Evolutionary conservation across 2,329 filamentous ascomycete genomes (phyloP).

Genomic region (Erysiphe pulchra): DNA sequence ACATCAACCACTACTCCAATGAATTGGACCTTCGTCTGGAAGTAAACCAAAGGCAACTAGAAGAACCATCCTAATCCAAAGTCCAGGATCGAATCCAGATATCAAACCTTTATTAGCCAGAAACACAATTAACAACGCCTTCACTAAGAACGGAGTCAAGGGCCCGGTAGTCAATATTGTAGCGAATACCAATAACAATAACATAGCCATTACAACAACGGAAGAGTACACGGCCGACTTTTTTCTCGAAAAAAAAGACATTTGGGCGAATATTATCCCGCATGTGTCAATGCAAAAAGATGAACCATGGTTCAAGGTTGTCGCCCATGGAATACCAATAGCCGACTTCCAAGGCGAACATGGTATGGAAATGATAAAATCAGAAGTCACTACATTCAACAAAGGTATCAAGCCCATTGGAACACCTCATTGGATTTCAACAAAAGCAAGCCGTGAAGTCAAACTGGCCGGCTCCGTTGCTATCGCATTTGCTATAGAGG

Average conservation of each 20-base stretch:
- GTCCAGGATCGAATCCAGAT: neutral
- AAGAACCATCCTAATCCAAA: neutral
- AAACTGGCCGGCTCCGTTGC: neutral
- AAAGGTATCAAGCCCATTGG: constrained; percentile 1
- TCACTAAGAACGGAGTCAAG: neutral
- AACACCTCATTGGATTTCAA: neutral
- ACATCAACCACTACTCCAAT: neutral
- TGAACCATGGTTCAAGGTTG: neutral
- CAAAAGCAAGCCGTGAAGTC: neutral
- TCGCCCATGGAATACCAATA: neutral
- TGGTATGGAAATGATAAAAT: neutral
- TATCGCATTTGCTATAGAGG: neutral
- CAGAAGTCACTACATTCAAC: constrained; percentile 1
- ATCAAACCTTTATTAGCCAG: neutral
- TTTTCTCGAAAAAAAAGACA: neutral
- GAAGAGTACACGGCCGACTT: neutral
- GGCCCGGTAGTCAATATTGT: neutral
- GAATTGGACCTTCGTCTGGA: no score
- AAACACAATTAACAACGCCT: neutral
- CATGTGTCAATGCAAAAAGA: neutral
- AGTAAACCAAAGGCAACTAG: neutral
- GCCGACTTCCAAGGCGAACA: neutral
- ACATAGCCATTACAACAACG: neutral
- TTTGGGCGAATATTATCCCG: neutral
- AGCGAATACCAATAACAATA: no score